phyloP scores from a whole-genome alignment of 1,284 basidiomycete genomes.

The Schizophyllum commune region DNA sequence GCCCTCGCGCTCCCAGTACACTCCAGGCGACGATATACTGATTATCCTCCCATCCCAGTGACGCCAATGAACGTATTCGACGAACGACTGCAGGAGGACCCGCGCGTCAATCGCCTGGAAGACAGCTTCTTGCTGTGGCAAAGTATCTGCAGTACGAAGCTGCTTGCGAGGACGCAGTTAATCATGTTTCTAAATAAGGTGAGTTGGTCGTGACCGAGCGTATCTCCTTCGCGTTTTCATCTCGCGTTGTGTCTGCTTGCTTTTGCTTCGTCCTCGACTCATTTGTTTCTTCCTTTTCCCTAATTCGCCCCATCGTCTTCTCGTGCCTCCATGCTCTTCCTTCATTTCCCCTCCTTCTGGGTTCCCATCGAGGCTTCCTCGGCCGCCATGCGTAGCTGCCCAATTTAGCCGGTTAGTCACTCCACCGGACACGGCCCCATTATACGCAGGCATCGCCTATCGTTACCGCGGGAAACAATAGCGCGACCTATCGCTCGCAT shows the following conservation, averaged over 20 bases:
- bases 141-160: constrained; percentile 45
- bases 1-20: not conserved
- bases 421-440: no score
- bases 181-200: constrained; percentile 42
- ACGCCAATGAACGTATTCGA: constrained; percentile 36
- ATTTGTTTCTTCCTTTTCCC: no score
- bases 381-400: no score
- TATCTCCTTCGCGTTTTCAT: constrained; percentile 2
- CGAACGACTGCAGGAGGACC: constrained; percentile 52
- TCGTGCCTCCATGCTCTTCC: no score
- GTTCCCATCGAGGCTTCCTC: no score
- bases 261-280: no score
- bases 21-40: not conserved
- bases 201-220: constrained; percentile 25
- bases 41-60: constrained; percentile 9
- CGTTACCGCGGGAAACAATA: no score
- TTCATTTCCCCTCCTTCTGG: no score
- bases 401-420: no score
- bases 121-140: constrained; percentile 56
- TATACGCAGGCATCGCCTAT: no score
- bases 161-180: constrained; percentile 47
- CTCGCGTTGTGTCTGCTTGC: constrained; percentile 8
- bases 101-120: constrained; percentile 49
- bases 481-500: no score
- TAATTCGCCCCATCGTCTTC: no score